Conservation (phyloP, 2,329 filamentous ascomycete genomes). For the Fusarium tupiense region DNA sequence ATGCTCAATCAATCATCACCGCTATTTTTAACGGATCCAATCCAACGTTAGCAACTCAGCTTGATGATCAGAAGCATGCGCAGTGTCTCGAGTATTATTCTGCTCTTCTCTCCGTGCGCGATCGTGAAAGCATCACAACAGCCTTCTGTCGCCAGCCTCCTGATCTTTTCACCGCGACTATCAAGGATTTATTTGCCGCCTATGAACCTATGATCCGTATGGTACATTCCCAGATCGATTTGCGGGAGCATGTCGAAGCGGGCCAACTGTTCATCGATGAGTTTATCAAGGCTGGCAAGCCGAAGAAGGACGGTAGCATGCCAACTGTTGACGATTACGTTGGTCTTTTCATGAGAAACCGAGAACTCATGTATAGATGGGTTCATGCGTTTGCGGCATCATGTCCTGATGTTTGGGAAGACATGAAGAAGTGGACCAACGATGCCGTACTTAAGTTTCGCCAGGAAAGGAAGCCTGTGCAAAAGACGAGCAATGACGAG, state of each 20-base stretch:
- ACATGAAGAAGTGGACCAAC: slow-evolving; percentile 70
- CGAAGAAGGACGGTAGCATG: slow-evolving; percentile 49
- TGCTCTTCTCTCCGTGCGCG: slow-evolving; percentile 74
- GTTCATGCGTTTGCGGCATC: slow-evolving; percentile 75
- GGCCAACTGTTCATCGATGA: slow-evolving; percentile 76
- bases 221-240: slow-evolving; percentile 76
- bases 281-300: slow-evolving; percentile 69
- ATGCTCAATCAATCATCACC: slow-evolving; percentile 69
- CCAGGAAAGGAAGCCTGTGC: slow-evolving; percentile 30
- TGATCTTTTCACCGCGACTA: slow-evolving; percentile 75
- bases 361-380: slow-evolving; percentile 72
- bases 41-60: slow-evolving; percentile 53
- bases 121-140: slow-evolving; percentile 75
- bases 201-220: slow-evolving; percentile 80
- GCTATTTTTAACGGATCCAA: slow-evolving; percentile 69
- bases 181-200: slow-evolving; percentile 71
- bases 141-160: slow-evolving; percentile 75
- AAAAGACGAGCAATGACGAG: not conserved
- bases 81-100: slow-evolving; percentile 76
- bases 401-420: slow-evolving; percentile 71
- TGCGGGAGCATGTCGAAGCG: slow-evolving; percentile 74
- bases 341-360: slow-evolving; percentile 70
- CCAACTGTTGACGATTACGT: slow-evolving; percentile 80
- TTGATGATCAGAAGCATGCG: slow-evolving; percentile 69
- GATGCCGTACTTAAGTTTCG: slow-evolving; percentile 66